These are phyloP conservation scores for Dendrostoma leiphaemia DNA, from an alignment of 2,329 filamentous ascomycete genomes.

Conservation along the genomic window DNA sequence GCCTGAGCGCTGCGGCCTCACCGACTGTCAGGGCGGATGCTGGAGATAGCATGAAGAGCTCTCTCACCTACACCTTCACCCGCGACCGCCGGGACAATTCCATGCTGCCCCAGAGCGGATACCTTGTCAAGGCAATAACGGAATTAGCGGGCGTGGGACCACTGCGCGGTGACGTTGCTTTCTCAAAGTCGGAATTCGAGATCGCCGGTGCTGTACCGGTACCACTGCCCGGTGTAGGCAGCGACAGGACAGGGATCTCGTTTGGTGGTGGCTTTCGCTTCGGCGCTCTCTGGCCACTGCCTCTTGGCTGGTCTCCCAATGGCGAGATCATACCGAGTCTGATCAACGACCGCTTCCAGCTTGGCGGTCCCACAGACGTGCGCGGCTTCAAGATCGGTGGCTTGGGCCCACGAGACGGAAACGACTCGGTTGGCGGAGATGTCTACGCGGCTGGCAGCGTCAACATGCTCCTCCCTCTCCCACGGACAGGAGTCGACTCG, in stretches of 20 bases:
- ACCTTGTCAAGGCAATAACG: conserved; percentile 72
- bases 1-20: conserved; percentile 71
- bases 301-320: conserved; percentile 54
- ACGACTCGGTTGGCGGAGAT: conserved; percentile 86
- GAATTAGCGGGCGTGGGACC: conserved; percentile 88
- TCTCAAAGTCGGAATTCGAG: conserved; percentile 89
- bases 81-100: conserved; percentile 81
- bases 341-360: conserved; percentile 91
- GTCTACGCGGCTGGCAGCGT: conserved; percentile 87
- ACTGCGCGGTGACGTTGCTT: conserved; percentile 85
- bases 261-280: conserved; percentile 79
- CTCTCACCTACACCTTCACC: conserved; percentile 76
- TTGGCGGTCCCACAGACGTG: conserved; percentile 92
- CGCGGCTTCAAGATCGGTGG: conserved; percentile 90
- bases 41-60: conserved; percentile 88
- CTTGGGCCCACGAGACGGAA: conserved; percentile 81
- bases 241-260: conserved; percentile 71
- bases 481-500: conserved; percentile 75
- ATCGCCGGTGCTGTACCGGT: conserved; percentile 74
- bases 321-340: conserved; percentile 65
- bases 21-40: conserved; percentile 80
- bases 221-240: conserved; percentile 62
- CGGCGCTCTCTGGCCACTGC: conserved; percentile 80
- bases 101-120: conserved; percentile 78
- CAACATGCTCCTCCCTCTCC: conserved; percentile 81